Evolutionary conservation across 2,329 filamentous ascomycete genomes (phyloP), one percentile per base, ranked within the genome.

Genomic region (Cyphellophora attinorum): DNA sequence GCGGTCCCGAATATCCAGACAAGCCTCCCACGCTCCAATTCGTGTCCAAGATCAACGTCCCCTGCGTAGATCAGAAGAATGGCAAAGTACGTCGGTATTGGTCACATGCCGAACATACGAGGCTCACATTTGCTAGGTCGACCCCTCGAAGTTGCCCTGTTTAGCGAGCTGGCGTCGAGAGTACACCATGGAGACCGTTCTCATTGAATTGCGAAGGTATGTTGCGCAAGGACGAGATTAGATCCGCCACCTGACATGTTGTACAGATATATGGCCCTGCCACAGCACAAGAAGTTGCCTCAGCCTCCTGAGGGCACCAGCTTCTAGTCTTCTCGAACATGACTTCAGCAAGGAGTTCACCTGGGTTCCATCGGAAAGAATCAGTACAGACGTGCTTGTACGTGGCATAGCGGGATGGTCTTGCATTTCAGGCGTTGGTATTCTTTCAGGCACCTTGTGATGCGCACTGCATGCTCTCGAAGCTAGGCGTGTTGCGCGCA

Each of bases 31-130:
- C 81, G 33, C 84, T 98, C 53, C 79, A 89, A 54, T 98, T 98
- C 62, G 78, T 91, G 51, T 94, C 83, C 52, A 83, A 85, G 61
- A 81, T 98, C 65, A 95, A 96, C 65, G 74, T 96, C n/a, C 91
- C 91, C 16, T 93, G 89, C 53, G 91, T 98, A 34, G 82, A 89
- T 61, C 68, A 72, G 44, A 74, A 68, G 48, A 82, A 82, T 45
- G 91, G 91, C 54, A 75, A 76, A 64, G 79, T 82, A 60, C 40
- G 54, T 42, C 27, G 35, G 37, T 31, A n/a, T n/a, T n/a, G 6
- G 21, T 25, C 19, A 34, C 41, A n/a, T n/a, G n/a, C n/a, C n/a
- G n/a, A n/a, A 38, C 21, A 25, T 8, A n/a, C 21, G 8, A n/a
- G 21, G 21, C 21, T 25, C 8, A 25, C n/a, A 25, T 25, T 25